These are phyloP conservation scores for Aspergillus intermedius DNA, from an alignment of 2,329 filamentous ascomycete species.

Conservation along the genomic window DNA sequence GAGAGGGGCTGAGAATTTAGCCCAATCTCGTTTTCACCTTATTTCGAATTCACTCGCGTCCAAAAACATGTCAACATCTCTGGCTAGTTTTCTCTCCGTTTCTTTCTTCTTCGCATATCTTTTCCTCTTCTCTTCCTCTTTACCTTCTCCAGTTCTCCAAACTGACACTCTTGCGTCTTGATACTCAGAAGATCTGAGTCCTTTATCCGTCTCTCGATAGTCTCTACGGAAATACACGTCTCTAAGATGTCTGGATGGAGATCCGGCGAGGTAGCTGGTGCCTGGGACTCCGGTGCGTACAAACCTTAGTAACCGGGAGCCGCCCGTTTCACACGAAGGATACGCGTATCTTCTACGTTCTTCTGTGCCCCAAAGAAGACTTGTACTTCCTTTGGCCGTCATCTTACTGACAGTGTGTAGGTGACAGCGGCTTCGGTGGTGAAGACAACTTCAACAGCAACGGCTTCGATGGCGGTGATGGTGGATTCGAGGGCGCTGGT, in stretches of 20 bases:
- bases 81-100: not conserved
- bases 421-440: constrained; percentile 5
- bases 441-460: constrained; percentile 13
- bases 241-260: not conserved
- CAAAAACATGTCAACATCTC: too few relatives aligned
- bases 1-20: too few relatives aligned
- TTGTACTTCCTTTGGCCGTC: not conserved
- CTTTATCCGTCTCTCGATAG: not conserved
- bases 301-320: not conserved
- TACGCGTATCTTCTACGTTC: not conserved
- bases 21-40: too few relatives aligned
- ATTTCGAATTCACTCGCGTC: too few relatives aligned
- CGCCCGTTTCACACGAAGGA: too few relatives aligned
- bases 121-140: not conserved
- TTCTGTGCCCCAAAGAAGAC: not conserved
- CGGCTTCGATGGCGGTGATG: constrained; percentile 2
- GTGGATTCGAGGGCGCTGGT: not conserved
- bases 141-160: not conserved
- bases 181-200: not conserved
- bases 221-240: not conserved
- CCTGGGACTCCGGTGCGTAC: not conserved
- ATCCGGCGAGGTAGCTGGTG: not conserved
- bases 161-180: constrained; percentile 1
- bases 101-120: not conserved
- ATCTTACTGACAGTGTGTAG: not conserved